These are phyloP conservation scores for Ogataea ganodermae DNA, from an alignment of 805 yeast species.

Conservation along the genomic window DNA sequence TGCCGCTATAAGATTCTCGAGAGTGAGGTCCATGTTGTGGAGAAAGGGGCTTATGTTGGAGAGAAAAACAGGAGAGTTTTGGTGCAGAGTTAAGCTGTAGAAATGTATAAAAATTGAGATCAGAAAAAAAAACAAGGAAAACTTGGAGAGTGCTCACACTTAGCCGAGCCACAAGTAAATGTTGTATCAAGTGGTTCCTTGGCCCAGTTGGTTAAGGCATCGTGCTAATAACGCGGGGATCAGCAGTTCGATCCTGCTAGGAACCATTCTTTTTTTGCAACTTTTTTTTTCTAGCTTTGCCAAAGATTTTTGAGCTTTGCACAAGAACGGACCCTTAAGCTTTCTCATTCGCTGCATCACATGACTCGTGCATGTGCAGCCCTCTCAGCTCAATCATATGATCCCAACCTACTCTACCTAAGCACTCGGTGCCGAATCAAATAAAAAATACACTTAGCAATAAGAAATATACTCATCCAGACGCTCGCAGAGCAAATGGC, in stretches of 20 bases:
- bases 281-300: neutral
- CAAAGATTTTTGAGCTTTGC: neutral
- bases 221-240: conserved; percentile 54
- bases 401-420: no score
- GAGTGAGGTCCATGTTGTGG: conserved; percentile 26
- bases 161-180: neutral
- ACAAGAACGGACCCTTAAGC: no score
- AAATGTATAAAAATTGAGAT: neutral
- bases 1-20: conserved; percentile 35
- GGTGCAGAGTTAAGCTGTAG: neutral
- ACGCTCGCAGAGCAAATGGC: neutral
- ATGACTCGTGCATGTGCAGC: no score
- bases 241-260: conserved; percentile 89
- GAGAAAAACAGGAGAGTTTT: neutral
- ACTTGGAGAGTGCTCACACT: no score
- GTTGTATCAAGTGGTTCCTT: conserved; percentile 32
- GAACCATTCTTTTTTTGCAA: conserved; percentile 52
- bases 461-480: conserved; percentile 3
- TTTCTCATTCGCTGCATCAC: no score
- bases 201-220: conserved; percentile 49
- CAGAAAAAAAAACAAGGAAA: neutral
- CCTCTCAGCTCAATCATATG: no score
- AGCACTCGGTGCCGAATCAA: neutral
- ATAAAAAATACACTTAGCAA: neutral
- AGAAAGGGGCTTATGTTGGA: neutral